A percentile compares a stretch with the other conserved stretches of the same genome.
Conservation (phyloP, 1,284 basidiomycete genomes). For the Peniophora sp. region DNA sequence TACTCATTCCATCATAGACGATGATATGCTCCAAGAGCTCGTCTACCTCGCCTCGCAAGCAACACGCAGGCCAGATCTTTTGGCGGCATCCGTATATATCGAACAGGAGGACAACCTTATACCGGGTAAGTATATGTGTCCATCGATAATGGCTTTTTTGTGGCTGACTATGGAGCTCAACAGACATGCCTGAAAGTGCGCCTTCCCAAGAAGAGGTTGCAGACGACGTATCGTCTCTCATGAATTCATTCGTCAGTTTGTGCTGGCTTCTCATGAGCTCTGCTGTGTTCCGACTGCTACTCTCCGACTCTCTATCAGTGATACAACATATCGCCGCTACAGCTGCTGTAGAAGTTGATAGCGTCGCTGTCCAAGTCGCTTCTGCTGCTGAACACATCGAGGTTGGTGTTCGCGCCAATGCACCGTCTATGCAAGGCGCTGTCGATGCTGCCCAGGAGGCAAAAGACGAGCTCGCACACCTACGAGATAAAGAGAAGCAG, state of each 20-base stretch:
- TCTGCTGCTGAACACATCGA: conserved; percentile 9
- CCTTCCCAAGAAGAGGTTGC: conserved; percentile 21
- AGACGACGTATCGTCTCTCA: conserved; percentile 25
- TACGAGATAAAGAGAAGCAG: conserved; percentile 10
- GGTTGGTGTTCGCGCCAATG: conserved; percentile 1
- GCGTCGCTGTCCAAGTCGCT: conserved; percentile 26
- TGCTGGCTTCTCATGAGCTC: conserved; percentile 32
- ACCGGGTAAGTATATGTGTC: neutral
- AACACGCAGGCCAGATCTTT: neutral
- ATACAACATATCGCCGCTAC: conserved; percentile 30
- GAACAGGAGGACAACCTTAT: neutral
- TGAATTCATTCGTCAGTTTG: conserved; percentile 26
- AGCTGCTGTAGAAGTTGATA: conserved; percentile 27
- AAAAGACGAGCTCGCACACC: conserved; percentile 8
- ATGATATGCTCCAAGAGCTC: conserved; percentile 37
- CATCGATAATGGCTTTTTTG: too few species aligned
- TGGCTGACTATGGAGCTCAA: neutral
- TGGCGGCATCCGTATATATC: neutral
- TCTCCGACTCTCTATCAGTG: conserved; percentile 29
- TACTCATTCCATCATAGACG: conserved; percentile 21
- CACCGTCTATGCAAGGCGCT: neutral
- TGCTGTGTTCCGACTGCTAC: conserved; percentile 33
- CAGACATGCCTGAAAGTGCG: conserved; percentile 1
- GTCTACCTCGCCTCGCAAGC: conserved; percentile 8
- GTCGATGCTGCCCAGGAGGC: conserved; percentile 4